phyloP scores from a whole-genome alignment of 768 basidiomycete genomes.

The Xerocomus brunneocitrinus region DNA sequence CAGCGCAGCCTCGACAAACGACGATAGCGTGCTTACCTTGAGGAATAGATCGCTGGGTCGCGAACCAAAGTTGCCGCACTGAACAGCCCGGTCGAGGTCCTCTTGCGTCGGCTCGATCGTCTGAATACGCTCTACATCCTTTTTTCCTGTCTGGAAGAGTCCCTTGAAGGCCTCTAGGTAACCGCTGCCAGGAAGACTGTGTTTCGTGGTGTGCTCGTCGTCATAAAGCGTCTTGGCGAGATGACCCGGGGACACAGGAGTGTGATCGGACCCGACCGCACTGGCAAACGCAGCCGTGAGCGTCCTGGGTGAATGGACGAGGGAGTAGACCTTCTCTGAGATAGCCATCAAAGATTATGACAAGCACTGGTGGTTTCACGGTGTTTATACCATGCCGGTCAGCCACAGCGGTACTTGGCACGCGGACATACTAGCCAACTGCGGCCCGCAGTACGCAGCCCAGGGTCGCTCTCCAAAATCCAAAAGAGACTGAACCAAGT shows the following conservation, averaged over 20 bases:
- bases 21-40: conserved; percentile 37
- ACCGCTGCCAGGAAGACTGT: conserved; percentile 13
- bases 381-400: neutral
- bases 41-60: conserved; percentile 58
- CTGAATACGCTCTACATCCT: conserved; percentile 18
- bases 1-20: neutral
- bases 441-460: neutral
- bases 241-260: conserved; percentile 26
- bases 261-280: conserved; percentile 24
- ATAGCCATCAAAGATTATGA: conserved; percentile 17
- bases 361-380: neutral
- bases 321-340: conserved; percentile 30
- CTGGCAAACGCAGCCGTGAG: conserved; percentile 40
- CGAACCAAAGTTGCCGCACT: conserved; percentile 49
- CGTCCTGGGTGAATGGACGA: conserved; percentile 33
- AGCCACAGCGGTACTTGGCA: neutral
- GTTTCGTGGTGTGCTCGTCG: conserved; percentile 23
- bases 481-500: neutral
- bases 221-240: conserved; percentile 41
- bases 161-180: conserved; percentile 18
- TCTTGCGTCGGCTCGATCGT: conserved; percentile 30
- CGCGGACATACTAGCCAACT: neutral
- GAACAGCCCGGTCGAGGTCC: conserved; percentile 43
- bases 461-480: no score
- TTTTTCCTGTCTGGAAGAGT: conserved; percentile 16